phyloP scores from a whole-genome alignment of 257 asterid species.

The Nemophila menziesii region DNA sequence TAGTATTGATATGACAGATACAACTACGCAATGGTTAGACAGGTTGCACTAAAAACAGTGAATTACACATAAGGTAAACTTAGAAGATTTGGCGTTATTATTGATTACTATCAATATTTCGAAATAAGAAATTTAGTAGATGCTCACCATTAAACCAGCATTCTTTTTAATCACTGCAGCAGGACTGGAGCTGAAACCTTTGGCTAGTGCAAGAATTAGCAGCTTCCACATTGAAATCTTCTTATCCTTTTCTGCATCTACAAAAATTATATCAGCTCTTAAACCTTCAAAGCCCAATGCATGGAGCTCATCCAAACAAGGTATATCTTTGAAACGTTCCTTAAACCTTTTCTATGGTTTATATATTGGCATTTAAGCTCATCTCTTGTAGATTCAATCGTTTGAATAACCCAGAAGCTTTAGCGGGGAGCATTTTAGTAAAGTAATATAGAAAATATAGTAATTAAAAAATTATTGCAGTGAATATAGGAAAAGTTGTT shows the following conservation, averaged over 20 bases:
- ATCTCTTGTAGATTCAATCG: too few species aligned
- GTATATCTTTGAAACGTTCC: slow-evolving; percentile 72
- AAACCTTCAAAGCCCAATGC: slow-evolving; percentile 70
- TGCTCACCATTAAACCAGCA: slow-evolving; percentile 92
- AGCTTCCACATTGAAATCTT: slow-evolving; percentile 84
- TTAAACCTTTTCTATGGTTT: slow-evolving; percentile 82
- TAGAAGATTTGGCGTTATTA: neutral
- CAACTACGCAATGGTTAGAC: neutral
- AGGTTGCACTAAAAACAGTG: neutral
- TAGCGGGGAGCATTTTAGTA: too few species aligned
- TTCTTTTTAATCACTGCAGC: slow-evolving; percentile 84
- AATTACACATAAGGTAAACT: neutral
- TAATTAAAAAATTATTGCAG: too few species aligned
- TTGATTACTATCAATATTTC: neutral
- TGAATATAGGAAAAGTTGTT: too few species aligned
- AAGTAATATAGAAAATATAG: too few species aligned
- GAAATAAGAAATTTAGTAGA: slow-evolving; percentile 1
- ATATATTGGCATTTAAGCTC: too few species aligned
- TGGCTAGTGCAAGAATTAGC: slow-evolving; percentile 67
- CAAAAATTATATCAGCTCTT: slow-evolving; percentile 78
- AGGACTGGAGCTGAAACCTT: slow-evolving; percentile 69
- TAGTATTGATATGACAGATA: neutral
- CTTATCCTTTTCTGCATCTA: slow-evolving; percentile 76
- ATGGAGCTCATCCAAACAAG: slow-evolving; percentile 78
- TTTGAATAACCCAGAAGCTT: too few species aligned